Base-by-base conservation (phyloP, 2,329 filamentous ascomycete species). In the Fusarium tjaetaba region DNA sequence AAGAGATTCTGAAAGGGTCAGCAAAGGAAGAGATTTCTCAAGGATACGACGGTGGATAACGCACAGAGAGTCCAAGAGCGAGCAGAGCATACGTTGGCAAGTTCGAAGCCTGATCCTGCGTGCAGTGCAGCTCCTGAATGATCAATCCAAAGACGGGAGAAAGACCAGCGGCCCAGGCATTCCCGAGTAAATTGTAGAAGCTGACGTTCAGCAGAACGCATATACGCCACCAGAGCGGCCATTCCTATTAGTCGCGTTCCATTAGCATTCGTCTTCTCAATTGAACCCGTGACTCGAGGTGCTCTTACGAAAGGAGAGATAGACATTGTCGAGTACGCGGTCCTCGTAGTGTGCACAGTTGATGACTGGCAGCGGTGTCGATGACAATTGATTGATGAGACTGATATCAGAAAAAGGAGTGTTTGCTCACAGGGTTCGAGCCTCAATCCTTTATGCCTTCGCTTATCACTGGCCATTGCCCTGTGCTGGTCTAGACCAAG, bases 211-310 rank as follows among this genome's bases (percentile, higher is more conserved):
- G 18, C 5, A 65, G 42, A 3, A 66, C 36, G 2, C 16, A 42
- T n/a, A 66, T 38, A 4, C 63, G 63, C 49, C 63, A 66, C 63
- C 63, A 66, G 4, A 65, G 36, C 13, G 63, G 63, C 63, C 61
- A 66, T n/a, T 65, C 11, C 59, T 65, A 39, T 18, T 0, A n/a
- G 6, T 38, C 14, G 24, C 10, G 2, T 22, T 10, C 7, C 1
- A 28, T 58, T 34, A 58, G 32, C 22, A 28, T 48, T 22, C 30
- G 9, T 1, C 8, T 8, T 1, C 18, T 20, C 4, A n/a, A n/a
- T 11, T 2, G 3, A 7, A 22, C 2, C 18, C 1, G 8, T 32
- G 15, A 8, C 11, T 43, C 0, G 26, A 20, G 26, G 36, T 20
- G 48, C 9, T 11, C 52, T 16, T 63, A 63, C 61, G 13, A 49